Evolutionary conservation across 345 rosid genomes (phyloP).

Genomic region (Gynandropsis gynandra): DNA sequence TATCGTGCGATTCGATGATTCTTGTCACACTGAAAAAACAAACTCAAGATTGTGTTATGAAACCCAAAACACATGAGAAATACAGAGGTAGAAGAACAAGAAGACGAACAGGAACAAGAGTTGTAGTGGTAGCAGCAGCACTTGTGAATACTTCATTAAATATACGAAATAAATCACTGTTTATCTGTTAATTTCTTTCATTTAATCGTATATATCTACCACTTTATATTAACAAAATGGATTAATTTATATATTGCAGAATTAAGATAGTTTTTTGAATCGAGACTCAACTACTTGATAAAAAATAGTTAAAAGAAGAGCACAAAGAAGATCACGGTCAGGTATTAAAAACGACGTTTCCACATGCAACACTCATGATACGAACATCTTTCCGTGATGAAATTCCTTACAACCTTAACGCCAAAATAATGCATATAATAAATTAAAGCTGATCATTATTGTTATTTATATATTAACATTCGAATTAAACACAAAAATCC

Average conservation of each 20-base stretch:
- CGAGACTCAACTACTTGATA: too few relatives aligned
- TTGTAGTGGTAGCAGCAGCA: too few relatives aligned
- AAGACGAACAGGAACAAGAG: background rate
- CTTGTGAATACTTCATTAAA: too few relatives aligned
- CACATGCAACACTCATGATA: conserved; percentile 23
- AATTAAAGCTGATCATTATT: background rate
- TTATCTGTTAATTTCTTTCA: too few relatives aligned
- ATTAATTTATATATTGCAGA: too few relatives aligned
- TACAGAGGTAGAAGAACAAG: background rate
- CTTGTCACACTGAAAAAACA: conserved; percentile 11
- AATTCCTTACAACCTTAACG: conserved; percentile 10
- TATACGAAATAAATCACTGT: too few relatives aligned
- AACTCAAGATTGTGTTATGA: conserved; percentile 5
- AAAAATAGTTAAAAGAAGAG: background rate
- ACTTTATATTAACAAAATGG: too few relatives aligned
- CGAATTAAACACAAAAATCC: too few relatives aligned
- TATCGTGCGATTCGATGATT: conserved; percentile 12
- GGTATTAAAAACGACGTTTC: background rate
- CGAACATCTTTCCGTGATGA: conserved; percentile 19
- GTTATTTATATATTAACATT: too few relatives aligned
- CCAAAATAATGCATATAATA: background rate
- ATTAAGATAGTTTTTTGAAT: too few relatives aligned
- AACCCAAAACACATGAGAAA: conserved; percentile 5
- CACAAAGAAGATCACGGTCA: conserved; percentile 20
- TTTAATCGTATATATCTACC: too few relatives aligned